Base-by-base conservation (phyloP, 306 rosid genomes). In the Potentilla sterilis region DNA sequence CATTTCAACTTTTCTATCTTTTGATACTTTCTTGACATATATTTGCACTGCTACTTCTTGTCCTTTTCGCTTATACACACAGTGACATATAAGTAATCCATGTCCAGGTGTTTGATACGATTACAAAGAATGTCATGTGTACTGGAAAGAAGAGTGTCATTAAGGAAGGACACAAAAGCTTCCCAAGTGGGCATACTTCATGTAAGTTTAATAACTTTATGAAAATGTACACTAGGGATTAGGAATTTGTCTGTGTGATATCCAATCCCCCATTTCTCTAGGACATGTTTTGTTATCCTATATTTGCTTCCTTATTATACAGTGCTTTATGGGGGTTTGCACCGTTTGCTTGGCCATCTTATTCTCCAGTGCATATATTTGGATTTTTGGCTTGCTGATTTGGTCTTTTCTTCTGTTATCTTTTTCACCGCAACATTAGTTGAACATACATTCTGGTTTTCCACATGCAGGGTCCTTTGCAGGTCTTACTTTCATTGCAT, bases 121-220 rank as follows among this genome's bases (percentile, higher is more conserved):
- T 73, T 72, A 90, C 95, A 67, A 70, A 73, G 22, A 76, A 84
- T 81, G 97, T 92, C 73, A 66, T 49, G 81, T 92, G 97, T 75
- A 86, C 88, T 65, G 98, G 98, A 74, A 69, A 58, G 49, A 89
- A 79, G 70, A 77, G 81, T 66, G 88, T 87, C 72, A 86, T 90
- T 69, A 95, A 86, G 89, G 97, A 95, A 89, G 97, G 97, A 54
- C 90, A 95, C 86, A 95, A 95, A 88, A 92, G 97, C 79, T 95
- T 95, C 88, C 98, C 98, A 1, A 92, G 98, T 55, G 98, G 97
- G 63, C 98, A 95, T 84, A 87, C 97, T 69, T 92, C 97, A 48
- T 85, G 98, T 95, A 89, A 89, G 28, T 57, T 64, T 76, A 52
- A 66, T 78, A 67, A 28, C 47, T 28, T 67, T 2, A 52, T 6